These are phyloP conservation scores for Zarea fungicola DNA, from an alignment of 2,329 filamentous ascomycete species.

Conservation along the genomic window DNA sequence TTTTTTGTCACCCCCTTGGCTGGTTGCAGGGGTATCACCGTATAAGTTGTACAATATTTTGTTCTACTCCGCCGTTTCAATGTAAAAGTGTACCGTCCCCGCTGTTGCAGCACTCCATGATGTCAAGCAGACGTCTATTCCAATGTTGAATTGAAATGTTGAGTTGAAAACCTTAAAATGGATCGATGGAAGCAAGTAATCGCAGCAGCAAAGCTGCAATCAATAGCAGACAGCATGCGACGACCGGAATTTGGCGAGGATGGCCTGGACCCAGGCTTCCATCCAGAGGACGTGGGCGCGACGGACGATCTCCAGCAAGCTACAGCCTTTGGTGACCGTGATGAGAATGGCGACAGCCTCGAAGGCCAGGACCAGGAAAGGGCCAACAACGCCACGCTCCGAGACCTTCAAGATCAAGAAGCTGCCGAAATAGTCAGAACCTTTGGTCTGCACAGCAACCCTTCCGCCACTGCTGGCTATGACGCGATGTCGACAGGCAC, in stretches of 20 bases:
- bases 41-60: too few relatives aligned
- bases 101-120: background rate
- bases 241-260: constrained; percentile 7
- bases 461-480: background rate
- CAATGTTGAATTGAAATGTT: background rate
- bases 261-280: constrained; percentile 2
- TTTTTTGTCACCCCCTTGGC: too few relatives aligned
- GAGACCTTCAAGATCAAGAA: constrained; percentile 8
- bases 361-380: background rate
- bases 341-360: background rate
- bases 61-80: too few relatives aligned
- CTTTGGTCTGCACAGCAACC: constrained; percentile 1
- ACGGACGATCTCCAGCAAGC: constrained; percentile 3
- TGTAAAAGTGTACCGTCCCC: background rate
- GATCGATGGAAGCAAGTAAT: constrained; percentile 9
- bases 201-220: background rate
- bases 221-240: constrained; percentile 4
- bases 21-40: too few relatives aligned
- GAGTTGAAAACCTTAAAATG: background rate
- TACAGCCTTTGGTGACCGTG: background rate
- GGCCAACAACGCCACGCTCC: background rate
- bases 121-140: background rate
- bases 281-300: background rate
- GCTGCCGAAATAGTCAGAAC: constrained; percentile 1
- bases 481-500: background rate